Base-by-base conservation (phyloP, 768 basidiomycete species). In the Russula earlei region DNA sequence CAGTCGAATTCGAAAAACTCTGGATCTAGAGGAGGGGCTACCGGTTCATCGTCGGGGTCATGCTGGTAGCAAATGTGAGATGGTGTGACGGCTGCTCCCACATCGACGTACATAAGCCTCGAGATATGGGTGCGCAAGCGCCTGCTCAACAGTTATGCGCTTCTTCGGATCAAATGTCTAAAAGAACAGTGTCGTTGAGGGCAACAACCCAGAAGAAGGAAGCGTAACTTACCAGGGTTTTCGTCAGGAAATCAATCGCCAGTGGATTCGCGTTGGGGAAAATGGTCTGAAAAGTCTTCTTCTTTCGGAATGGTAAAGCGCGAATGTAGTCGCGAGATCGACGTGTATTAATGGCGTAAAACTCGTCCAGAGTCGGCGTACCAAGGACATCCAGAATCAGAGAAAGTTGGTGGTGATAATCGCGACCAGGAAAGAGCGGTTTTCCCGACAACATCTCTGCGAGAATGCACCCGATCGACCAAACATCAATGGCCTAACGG, bases 131-230 rank as follows among this genome's bases (percentile, higher is more conserved):
- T 97, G 94, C n/a, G 85, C 85, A 33, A 99, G 75, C 6, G 93
- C 93, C 55, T 94, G 84, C 67, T 97, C 94, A 40, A 94, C 91
- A 0, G 91, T 91, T 68, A 92, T 85, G 43, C 96, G 85, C 69
- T 94, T 96, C 77, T 93, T 94, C 22, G 96, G 95, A 71, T 96
- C 94, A 71, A 98, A 99, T 0, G 96, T 95, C 87, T 88, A 62
- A 44, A 46, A 49, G 29, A 52, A 52, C 9, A 19, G 11, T 15
- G 5, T 4, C 31, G 25, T 15, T 15, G 49, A 56, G 47, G 20
- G 9, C 4, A 5, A 19, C 33, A 20, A 29, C 17, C 8, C 5
- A 5, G 11, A 48, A 40, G 8, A n/a, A 34, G 5, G 4, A 3
- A 37, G 25, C 49, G 46, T 5, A 36, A 27, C 68, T 76, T 49